A percentile compares a stretch with the other conserved stretches of the same genome.
These are phyloP conservation scores for Plectosphaerella plurivora DNA, from an alignment of 2,329 filamentous ascomycete genomes.

Conservation along the genomic window DNA sequence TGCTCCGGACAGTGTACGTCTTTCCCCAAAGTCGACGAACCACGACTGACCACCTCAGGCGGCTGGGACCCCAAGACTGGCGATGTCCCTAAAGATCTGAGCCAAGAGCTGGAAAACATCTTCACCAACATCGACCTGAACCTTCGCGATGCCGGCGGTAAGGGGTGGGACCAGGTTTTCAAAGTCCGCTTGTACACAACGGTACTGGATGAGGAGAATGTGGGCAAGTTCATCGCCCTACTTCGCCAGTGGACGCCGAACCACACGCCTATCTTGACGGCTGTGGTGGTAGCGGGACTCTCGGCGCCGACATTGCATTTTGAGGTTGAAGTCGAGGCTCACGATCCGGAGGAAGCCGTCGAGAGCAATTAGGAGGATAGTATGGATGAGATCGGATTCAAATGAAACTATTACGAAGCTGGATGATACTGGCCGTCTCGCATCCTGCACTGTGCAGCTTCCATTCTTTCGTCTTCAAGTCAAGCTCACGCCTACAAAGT, in stretches of 20 bases:
- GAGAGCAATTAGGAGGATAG: slow-evolving; percentile 3
- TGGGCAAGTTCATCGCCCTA: slow-evolving; percentile 25
- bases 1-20: slow-evolving; percentile 26
- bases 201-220: slow-evolving; percentile 23
- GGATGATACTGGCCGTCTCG: no score
- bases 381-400: no score
- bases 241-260: slow-evolving; percentile 34
- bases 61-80: slow-evolving; percentile 9
- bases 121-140: slow-evolving; percentile 43
- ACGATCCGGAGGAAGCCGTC: slow-evolving; percentile 2
- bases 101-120: slow-evolving; percentile 32
- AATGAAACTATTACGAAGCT: no score
- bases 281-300: slow-evolving; percentile 31
- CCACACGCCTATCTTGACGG: slow-evolving; percentile 38
- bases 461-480: no score
- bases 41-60: background rate
- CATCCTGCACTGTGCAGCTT: no score
- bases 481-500: no score
- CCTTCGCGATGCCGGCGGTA: slow-evolving; percentile 38
- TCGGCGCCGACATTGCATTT: slow-evolving; percentile 36
- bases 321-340: slow-evolving; percentile 40
- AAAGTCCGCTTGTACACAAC: slow-evolving; percentile 31
- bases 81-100: slow-evolving; percentile 21
- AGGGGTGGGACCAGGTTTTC: slow-evolving; percentile 42
- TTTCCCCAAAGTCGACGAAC: background rate